Evolutionary conservation across 257 asterid genomes (phyloP).

Genomic region (Plectranthus barbatus): DNA sequence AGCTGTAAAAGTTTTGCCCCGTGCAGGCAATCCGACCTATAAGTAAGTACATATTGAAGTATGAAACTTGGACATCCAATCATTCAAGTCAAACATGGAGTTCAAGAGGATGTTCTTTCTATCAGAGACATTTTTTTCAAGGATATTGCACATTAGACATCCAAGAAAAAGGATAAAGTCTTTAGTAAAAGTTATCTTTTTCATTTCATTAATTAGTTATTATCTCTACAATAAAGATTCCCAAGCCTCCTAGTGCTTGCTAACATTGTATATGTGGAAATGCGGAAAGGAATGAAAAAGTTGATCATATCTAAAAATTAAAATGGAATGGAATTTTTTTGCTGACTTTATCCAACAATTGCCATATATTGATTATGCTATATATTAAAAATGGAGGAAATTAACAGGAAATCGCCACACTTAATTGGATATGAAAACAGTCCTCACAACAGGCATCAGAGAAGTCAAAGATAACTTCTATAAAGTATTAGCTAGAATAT

Average conservation of each 20-base stretch:
- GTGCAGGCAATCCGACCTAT: conserved; percentile 98
- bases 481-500: not conserved
- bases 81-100: not conserved
- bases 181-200: not conserved
- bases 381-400: too few relatives aligned
- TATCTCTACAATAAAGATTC: not conserved
- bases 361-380: too few relatives aligned
- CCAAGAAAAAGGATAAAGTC: not conserved
- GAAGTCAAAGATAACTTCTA: not conserved
- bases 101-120: not conserved
- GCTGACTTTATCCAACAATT: too few relatives aligned
- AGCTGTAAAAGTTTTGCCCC: conserved; percentile 98
- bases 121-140: not conserved
- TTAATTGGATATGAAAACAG: not conserved
- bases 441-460: not conserved
- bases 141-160: not conserved
- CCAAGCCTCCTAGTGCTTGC: not conserved
- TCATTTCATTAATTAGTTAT: not conserved
- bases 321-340: too few relatives aligned
- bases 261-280: not conserved
- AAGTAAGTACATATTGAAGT: conserved; percentile 6
- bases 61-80: conserved; percentile 2
- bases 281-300: too few relatives aligned
- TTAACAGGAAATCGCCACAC: too few relatives aligned
- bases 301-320: too few relatives aligned